Base-by-base conservation (phyloP, 2,329 filamentous ascomycete genomes). In the Talaromyces sp. region DNA sequence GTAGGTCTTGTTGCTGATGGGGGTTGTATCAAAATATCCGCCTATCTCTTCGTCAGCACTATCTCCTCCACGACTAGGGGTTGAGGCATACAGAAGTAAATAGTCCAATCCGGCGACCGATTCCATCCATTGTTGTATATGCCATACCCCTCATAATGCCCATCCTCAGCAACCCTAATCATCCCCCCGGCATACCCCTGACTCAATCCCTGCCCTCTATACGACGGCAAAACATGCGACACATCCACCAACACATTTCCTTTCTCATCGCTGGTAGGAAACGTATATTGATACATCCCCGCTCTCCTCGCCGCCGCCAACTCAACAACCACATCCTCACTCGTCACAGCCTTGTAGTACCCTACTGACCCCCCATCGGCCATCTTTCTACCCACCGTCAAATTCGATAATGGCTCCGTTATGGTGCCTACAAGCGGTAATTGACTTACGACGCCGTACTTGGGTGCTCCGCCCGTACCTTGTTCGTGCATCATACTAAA, bases 41-140 rank as follows among this genome's bases (percentile, higher is more conserved):
- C 88, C 90, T 73, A 87, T 87, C 71, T 87, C 71, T 22, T 17
- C 13, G 19, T 61, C 31, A 51, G 54, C 27, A 62, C n/a, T 45
- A 34, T n/a, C 17, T 43, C 38, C 17, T 40, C 38, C 17, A 5
- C 6, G 38, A 43, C n/a, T 3, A 34, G 10, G 49, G 72, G 72
- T 27, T 71, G 72, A 1, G 67, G n/a, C 86, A 69, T 89, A 91
- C 71, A 91, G 90, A 73, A 88, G 82, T 1, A 86, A 74, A n/a
- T 79, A 75, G 70, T 68, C 75, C 75, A 91, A 58, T 87, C 76
- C 0, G 84, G 86, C 1, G 87, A 82, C 38, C 83, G 78, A 66
- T 90, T 90, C 88, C 88, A 90, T 15, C 88, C 87, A 72, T 89
- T 88, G 62, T 89, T 83, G 72, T 89, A 91, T 4, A 71, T 80